A percentile compares a stretch with the other conserved stretches of the same genome.
phyloP scores from a whole-genome alignment of 768 basidiomycete genomes.

The Crucibulum laeve region DNA sequence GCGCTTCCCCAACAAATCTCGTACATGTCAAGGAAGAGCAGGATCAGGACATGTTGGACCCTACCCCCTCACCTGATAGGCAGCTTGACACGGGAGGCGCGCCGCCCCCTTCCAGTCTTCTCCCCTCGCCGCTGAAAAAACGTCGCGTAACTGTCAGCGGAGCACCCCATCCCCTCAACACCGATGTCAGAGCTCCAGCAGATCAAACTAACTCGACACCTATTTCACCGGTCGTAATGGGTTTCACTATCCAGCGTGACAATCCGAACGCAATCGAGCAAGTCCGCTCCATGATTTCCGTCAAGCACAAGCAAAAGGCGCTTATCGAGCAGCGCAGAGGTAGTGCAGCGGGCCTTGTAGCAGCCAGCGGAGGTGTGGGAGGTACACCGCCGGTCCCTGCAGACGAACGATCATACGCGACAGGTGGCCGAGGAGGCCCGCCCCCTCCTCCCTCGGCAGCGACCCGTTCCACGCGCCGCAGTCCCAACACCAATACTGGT shows the following conservation, averaged over 20 bases:
- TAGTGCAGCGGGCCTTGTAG: conserved; percentile 41
- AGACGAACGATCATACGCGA: conserved; percentile 14
- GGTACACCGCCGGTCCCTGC: conserved; percentile 24
- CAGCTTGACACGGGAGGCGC: conserved; percentile 22
- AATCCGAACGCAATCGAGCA: conserved; percentile 57
- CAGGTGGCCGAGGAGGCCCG: conserved; percentile 5
- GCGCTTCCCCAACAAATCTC: conserved; percentile 38
- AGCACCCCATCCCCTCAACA: conserved; percentile 49
- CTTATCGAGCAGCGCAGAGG: conserved; percentile 67
- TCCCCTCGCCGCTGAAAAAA: conserved; percentile 51
- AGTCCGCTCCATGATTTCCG: conserved; percentile 54
- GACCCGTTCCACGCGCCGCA: conserved; percentile 27
- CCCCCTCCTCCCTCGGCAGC: conserved; percentile 2
- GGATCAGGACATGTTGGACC: conserved; percentile 42
- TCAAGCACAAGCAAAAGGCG: conserved; percentile 71
- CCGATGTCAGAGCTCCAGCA: conserved; percentile 38
- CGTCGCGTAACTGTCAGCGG: conserved; percentile 72
- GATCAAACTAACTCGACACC: conserved; percentile 49
- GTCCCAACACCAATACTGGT: conserved; percentile 27
- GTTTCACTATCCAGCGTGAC: conserved; percentile 54
- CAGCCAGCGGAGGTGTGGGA: conserved; percentile 22
- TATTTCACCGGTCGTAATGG: conserved; percentile 64
- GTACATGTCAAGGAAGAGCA: conserved; percentile 63
- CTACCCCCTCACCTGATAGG: conserved; percentile 26
- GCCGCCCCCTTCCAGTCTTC: conserved; percentile 31